Percentiles rank a stretch among this genome's conserved stretches.
Conservation (phyloP, 371 early-diverging fungal genomes). For the Rhizopus arrhizus region DNA sequence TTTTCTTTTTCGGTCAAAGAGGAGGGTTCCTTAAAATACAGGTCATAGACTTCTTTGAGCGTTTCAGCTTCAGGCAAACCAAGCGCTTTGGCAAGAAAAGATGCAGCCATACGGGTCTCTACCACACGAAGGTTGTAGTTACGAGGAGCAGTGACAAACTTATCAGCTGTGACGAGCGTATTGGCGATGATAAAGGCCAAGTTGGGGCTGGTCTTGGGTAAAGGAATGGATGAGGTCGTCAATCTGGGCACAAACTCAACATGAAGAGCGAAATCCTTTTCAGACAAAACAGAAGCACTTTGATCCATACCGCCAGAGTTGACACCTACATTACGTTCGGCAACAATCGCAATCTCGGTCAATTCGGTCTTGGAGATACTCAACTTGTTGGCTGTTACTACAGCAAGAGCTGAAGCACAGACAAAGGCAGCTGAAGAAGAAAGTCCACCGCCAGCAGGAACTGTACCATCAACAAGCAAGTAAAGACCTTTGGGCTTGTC, state of each 20-base stretch:
- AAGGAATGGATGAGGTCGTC: conserved; percentile 62
- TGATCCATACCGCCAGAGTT: conserved; percentile 94
- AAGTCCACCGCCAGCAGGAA: conserved; percentile 86
- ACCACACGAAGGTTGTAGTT: conserved; percentile 94
- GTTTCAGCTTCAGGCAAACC: conserved; percentile 47
- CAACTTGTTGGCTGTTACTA: conserved; percentile 55
- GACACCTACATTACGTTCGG: conserved; percentile 85
- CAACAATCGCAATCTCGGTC: conserved; percentile 75
- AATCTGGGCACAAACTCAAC: conserved; percentile 87
- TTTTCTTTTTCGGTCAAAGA: conserved; percentile 39
- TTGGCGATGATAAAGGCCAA: conserved; percentile 89
- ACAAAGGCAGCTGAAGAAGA: conserved; percentile 87
- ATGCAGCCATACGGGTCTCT: conserved; percentile 87
- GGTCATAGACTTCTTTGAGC: conserved; percentile 71
- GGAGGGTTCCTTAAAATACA: conserved; percentile 49
- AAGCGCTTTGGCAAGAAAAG: conserved; percentile 64
- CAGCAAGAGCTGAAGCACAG: conserved; percentile 77
- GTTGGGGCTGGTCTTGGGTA: conserved; percentile 57
- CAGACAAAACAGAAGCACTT: conserved; percentile 81
- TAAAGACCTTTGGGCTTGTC: conserved; percentile 69
- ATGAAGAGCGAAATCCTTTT: conserved; percentile 70
- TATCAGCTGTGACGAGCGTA: conserved; percentile 86
- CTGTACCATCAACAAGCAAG: conserved; percentile 74
- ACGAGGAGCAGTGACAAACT: conserved; percentile 84
- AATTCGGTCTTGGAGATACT: conserved; percentile 65